Base-by-base conservation (phyloP, 257 asterid genomes). In the Nicotiana noctiflora region DNA sequence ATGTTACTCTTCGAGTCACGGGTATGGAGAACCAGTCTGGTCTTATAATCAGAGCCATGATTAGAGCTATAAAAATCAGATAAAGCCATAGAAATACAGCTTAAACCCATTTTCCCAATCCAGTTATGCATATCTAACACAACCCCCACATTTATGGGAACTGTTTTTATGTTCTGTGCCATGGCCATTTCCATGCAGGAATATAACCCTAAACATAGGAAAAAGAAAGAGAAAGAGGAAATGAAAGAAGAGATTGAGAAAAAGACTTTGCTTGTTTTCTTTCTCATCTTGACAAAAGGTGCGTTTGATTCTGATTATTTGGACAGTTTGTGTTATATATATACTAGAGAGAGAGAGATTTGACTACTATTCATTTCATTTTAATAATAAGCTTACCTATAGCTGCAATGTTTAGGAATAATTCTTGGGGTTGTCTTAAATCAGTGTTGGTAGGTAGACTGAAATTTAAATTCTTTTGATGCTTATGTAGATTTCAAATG, bases 51-150 rank as follows among this genome's bases (percentile, higher is more conserved):
- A 46, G 59, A 44, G 37, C 59, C 59, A 44, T 53, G 78, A 59
- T 88, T 63, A 23, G 82, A 15, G n/a, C 70, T 68, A 57, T 90
- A 89, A 12, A 91, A 88, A 52, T 88, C 87, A 0, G 90, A 84
- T 2, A 91, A 88, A 0, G 90, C 94, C 89, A 88, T 83, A 5
- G 84, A 55, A 13, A 91, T 82, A 82, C 92, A 91, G 81, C 77
- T 83, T 81, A 86, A 49, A 4, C 82, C 85, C 90, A 88, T 83
- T 34, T 76, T 61, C 37, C 90, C 92, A 9, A 77, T n/a, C 60
- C 72, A 25, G n/a, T 1, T 19, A 14, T 89, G 83, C 89, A 83
- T 88, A 84, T 89, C 90, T 0, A 89, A 15, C 18, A 91, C 90
- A 79, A 88, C 91, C 31, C 93, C 92, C 0, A 89, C 92, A 11